These are phyloP conservation scores for Penicillium freii DNA, from an alignment of 2,329 filamentous ascomycete species.

Conservation along the genomic window DNA sequence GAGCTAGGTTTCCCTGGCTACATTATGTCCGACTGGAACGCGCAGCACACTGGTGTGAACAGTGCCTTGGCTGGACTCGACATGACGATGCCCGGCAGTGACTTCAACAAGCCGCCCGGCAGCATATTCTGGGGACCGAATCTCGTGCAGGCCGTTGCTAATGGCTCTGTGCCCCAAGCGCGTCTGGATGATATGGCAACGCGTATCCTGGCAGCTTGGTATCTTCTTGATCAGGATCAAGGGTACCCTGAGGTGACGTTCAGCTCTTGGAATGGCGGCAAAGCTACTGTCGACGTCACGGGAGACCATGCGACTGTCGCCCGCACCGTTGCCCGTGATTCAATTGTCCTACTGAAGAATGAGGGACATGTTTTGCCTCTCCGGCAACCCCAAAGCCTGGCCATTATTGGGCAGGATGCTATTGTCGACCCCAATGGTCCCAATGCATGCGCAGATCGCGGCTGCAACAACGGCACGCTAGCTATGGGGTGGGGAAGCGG, in stretches of 20 bases:
- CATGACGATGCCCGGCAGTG: constrained; percentile 76
- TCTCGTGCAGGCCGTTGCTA: constrained; percentile 57
- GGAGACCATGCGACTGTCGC: constrained; percentile 42
- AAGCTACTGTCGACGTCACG: constrained; percentile 38
- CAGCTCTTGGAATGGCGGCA: constrained; percentile 45
- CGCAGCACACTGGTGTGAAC: constrained; percentile 67
- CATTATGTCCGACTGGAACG: constrained; percentile 77
- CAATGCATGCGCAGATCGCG: constrained; percentile 59
- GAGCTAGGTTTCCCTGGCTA: constrained; percentile 81
- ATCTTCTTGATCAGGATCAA: constrained; percentile 49
- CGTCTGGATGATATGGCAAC: constrained; percentile 63
- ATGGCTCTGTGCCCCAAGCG: constrained; percentile 57
- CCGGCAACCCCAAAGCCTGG: constrained; percentile 47
- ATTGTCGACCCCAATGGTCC: constrained; percentile 47
- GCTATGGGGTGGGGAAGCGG: constrained; percentile 76
- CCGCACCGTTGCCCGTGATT: constrained; percentile 45
- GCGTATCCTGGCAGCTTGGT: constrained; percentile 49
- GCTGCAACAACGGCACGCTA: constrained; percentile 65
- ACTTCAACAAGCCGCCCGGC: constrained; percentile 25
- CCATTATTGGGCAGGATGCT: constrained; percentile 53
- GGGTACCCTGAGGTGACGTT: constrained; percentile 46
- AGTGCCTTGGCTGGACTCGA: constrained; percentile 72
- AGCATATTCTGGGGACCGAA: constrained; percentile 29
- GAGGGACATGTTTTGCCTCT: constrained; percentile 44
- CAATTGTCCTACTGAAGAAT: constrained; percentile 51